These are phyloP conservation scores for Capsella bursapastoris DNA, from an alignment of 345 rosid species.

Conservation along the genomic window DNA sequence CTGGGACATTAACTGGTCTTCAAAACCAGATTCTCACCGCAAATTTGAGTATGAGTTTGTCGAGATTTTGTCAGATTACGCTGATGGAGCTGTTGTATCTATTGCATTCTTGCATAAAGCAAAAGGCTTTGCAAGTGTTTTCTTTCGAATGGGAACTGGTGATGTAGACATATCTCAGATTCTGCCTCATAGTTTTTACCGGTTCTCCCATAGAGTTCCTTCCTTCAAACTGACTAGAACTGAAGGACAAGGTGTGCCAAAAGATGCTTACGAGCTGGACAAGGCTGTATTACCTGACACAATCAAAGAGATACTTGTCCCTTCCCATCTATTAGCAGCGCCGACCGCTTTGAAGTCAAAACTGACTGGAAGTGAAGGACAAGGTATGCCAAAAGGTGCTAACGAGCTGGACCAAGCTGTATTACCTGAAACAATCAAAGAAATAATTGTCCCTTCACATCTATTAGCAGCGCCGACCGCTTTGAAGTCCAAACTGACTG, in stretches of 20 bases:
- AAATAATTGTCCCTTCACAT: background rate
- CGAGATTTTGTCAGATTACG: slow-evolving; percentile 60
- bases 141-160: slow-evolving; percentile 46
- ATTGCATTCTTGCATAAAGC: slow-evolving; percentile 65
- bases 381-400: slow-evolving; percentile 43
- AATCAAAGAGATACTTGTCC: background rate
- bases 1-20: slow-evolving; percentile 51
- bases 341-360: background rate
- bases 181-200: slow-evolving; percentile 51
- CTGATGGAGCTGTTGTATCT: slow-evolving; percentile 47
- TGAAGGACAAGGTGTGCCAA: slow-evolving; percentile 54
- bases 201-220: slow-evolving; percentile 76
- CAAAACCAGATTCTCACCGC: background rate
- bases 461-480: too few species aligned
- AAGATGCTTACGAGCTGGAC: slow-evolving; percentile 33
- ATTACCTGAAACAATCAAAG: slow-evolving; percentile 11
- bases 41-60: slow-evolving; percentile 43
- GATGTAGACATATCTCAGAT: slow-evolving; percentile 44
- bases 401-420: slow-evolving; percentile 32
- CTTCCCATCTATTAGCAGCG: background rate
- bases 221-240: slow-evolving; percentile 55
- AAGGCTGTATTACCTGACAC: slow-evolving; percentile 12
- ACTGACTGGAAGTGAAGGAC: slow-evolving; percentile 55
- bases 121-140: slow-evolving; percentile 71
- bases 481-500: slow-evolving; percentile 41